Base-by-base conservation (phyloP, 2,329 filamentous ascomycete species). In the Aureobasidium sp. region DNA sequence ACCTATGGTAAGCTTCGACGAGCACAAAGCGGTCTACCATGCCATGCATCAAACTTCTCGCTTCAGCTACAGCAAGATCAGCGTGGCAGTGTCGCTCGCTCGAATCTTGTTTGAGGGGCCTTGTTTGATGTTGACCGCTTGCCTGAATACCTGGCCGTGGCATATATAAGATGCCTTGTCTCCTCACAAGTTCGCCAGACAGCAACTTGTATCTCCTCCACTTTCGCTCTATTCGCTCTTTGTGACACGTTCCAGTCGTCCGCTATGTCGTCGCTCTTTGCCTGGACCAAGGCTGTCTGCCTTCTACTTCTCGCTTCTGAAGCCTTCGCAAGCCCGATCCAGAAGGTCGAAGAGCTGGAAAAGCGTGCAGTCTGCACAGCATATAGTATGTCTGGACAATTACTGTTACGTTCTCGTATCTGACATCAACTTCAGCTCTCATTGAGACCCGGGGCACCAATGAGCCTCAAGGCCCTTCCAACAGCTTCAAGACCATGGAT, bases 401-500 rank as follows among this genome's bases (percentile, higher is more conserved):
- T 7, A 4, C 17, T 2, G 3, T 46, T 10, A 5, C 13, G 34
- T 20, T 15, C 7, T 9, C 34, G 34, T 7, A 17, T 1, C 20
- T n/a, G 32, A 9, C 17, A 6, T 13, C 4, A 7, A 3, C 15
- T 13, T n/a, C 6, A 59, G 34, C 67, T 12, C 63, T 70, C 61
- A 68, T 71, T 61, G 63, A 70, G 59, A 70, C 69, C n/a, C 65
- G 69, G 9, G 69, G 69, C 27, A 70, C 69, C 1, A 62, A 63
- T 10, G 69, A 70, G 55, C 20, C 61, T 29, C 69, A 69, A 53
- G 68, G 68, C 2, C 63, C 61, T n/a, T 63, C 64, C 48, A 63
- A 69, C 1, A 71, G 69, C 26, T 74, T 74, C 67, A 63, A 63
- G n/a, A 73, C 71, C 26, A 74, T 75, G 69, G 74, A 75, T 64